Conservation (phyloP, 116 monocot genomes). For the Trichopus zeylanicus region DNA sequence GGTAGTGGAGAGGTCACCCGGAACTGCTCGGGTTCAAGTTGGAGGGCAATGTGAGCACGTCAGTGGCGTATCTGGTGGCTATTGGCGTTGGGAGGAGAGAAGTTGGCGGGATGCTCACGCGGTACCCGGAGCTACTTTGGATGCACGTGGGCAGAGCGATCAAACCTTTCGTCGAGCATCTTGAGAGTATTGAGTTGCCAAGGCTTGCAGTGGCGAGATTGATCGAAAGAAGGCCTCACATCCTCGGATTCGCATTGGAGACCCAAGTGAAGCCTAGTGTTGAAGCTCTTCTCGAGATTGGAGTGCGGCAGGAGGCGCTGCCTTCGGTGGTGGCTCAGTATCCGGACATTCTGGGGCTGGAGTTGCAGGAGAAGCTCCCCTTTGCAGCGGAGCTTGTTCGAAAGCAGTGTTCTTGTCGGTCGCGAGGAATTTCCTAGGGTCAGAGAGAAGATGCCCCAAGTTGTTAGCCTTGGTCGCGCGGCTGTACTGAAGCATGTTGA, state of each 20-base stretch:
- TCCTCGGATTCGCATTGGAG: constrained; percentile 68
- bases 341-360: constrained; percentile 74
- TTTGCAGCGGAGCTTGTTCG: constrained; percentile 51
- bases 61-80: constrained; percentile 75
- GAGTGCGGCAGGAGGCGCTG: constrained; percentile 43
- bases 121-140: constrained; percentile 72
- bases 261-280: constrained; percentile 67
- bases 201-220: constrained; percentile 53
- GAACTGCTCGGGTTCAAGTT: constrained; percentile 90
- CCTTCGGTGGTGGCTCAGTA: constrained; percentile 43
- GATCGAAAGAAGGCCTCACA: constrained; percentile 62
- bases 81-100: constrained; percentile 74
- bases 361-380: constrained; percentile 55
- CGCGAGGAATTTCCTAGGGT: constrained; percentile 61
- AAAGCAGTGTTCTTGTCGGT: constrained; percentile 42
- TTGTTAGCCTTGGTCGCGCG: constrained; percentile 54
- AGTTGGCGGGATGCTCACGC: constrained; percentile 55
- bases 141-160: constrained; percentile 82
- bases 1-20: constrained; percentile 83
- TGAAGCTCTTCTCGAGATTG: constrained; percentile 51
- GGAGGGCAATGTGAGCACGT: constrained; percentile 97
- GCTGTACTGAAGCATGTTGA: constrained; percentile 59
- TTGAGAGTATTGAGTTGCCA: constrained; percentile 55
- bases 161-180: constrained; percentile 77
- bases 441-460: constrained; percentile 88